phyloP scores from a whole-genome alignment of 768 basidiomycete species.

The Postia placenta region DNA sequence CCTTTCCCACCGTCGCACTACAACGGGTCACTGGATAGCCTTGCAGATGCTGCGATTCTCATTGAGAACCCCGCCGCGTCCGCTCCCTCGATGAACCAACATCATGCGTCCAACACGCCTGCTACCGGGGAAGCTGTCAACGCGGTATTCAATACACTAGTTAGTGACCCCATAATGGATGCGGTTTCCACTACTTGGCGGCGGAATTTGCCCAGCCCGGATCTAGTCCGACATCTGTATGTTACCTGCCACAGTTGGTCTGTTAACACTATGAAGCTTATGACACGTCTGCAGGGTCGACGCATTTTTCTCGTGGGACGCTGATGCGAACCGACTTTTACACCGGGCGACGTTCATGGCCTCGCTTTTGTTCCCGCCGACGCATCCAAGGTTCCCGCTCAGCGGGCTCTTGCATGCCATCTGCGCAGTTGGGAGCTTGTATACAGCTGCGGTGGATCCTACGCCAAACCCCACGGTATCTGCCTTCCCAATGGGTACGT shows the following conservation, averaged over 20 bases:
- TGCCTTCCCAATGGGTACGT: slow-evolving; percentile 3
- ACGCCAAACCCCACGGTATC: slow-evolving; percentile 32
- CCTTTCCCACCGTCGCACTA: not conserved
- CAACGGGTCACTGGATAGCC: not conserved
- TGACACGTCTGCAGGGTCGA: slow-evolving; percentile 46
- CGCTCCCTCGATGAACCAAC: not conserved
- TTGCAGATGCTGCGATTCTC: slow-evolving; percentile 2
- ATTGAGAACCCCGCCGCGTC: not conserved
- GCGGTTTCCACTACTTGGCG: slow-evolving; percentile 40
- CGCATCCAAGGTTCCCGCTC: slow-evolving; percentile 69
- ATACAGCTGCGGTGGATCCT: slow-evolving; percentile 61
- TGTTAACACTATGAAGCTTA: not conserved
- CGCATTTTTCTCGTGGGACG: slow-evolving; percentile 73
- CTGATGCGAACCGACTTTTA: slow-evolving; percentile 65
- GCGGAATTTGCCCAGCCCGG: slow-evolving; percentile 48
- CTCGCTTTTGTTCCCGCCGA: slow-evolving; percentile 56
- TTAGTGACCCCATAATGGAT: not conserved
- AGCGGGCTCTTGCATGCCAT: slow-evolving; percentile 74
- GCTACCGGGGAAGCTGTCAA: too few relatives aligned
- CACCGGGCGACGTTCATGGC: slow-evolving; percentile 62
- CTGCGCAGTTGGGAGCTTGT: slow-evolving; percentile 72
- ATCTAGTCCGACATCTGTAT: slow-evolving; percentile 60
- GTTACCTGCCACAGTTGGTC: slow-evolving; percentile 21
- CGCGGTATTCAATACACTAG: not conserved
- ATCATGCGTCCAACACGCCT: not conserved